These are phyloP conservation scores for Salix udensis DNA, from an alignment of 345 rosid genomes.

Conservation along the genomic window DNA sequence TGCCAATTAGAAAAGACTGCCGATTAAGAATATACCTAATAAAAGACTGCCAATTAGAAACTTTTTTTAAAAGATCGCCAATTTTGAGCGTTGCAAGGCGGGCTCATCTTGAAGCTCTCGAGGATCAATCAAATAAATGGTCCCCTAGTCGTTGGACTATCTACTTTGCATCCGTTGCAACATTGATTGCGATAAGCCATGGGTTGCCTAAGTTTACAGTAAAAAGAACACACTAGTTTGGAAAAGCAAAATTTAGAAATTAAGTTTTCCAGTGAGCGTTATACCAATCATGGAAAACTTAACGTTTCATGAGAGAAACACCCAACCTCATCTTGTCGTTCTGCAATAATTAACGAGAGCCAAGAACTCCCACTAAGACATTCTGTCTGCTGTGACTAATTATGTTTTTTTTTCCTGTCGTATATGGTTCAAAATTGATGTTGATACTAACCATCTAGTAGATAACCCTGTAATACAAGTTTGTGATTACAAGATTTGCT, in stretches of 20 bases:
- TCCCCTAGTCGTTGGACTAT: not conserved
- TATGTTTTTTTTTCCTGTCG: not conserved
- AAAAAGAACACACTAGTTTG: not conserved
- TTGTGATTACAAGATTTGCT: too few relatives aligned
- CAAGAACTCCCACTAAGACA: not conserved
- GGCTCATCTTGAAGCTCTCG: not conserved
- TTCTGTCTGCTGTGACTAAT: not conserved
- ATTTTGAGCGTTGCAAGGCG: too few relatives aligned
- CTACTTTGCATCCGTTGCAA: not conserved
- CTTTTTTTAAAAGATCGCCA: too few relatives aligned
- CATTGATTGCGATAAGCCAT: not conserved
- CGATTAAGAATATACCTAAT: too few relatives aligned
- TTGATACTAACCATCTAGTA: not conserved
- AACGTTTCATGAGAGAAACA: constrained; percentile 9
- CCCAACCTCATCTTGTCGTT: constrained; percentile 6
- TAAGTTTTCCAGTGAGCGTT: not conserved
- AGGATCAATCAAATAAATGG: not conserved
- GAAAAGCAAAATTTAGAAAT: not conserved
- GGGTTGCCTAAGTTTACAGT: not conserved
- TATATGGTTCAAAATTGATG: not conserved
- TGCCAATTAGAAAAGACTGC: too few relatives aligned
- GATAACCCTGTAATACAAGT: too few relatives aligned
- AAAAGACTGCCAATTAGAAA: too few relatives aligned
- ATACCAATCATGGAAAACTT: not conserved
- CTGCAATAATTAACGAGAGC: not conserved